Base-by-base conservation (phyloP, 331 rosid species). In the Malus hybrid region DNA sequence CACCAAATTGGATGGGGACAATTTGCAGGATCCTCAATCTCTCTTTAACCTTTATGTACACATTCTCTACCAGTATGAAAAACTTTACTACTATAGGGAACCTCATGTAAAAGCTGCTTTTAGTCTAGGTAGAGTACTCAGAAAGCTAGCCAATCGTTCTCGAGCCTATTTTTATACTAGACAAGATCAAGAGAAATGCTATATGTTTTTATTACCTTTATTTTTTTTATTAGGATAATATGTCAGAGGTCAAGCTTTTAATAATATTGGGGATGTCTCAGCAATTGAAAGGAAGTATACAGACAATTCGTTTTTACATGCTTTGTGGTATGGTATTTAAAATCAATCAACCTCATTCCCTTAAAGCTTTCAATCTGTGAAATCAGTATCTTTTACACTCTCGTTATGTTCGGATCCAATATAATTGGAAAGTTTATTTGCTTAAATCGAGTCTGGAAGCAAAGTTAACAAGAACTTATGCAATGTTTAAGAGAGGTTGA, bases 61-160 rank as follows among this genome's bases (percentile, higher is more conserved):
- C 44, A 73, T 82, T 44, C 82, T 78, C 64, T 82, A 48, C 72
- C 73, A 77, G 70, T 78, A 73, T 78, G 85, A 82, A 77, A 82
- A 77, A 33, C 75, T 74, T 55, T 82, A 68, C 77, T 73, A 50
- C 60, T 82, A 77, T 71, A 77, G 85, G 63, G 81, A 71, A 16
- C 71, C 75, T 63, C 67, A 34, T 3, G 78, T 64, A 29, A 81
- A 81, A 60, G 70, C 36, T 19, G 66, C 69, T 39, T 26, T 30
- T 20, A 26, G 42, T 67, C 42, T 68, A 70, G 80, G 80, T 81
- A 63, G 24, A 44, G 18, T 39, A 10, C 20, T 52, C 58, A 9
- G n/a, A 52, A 14, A 52, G 3, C 56, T 56, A 4, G 62, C 52
- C 52, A 46, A 46, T 46, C 2, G 52, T 46, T 46, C 52, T 46